phyloP scores from a whole-genome alignment of 495 filamentous ascomycete genomes.

The Hypoxylon subgilvum region DNA sequence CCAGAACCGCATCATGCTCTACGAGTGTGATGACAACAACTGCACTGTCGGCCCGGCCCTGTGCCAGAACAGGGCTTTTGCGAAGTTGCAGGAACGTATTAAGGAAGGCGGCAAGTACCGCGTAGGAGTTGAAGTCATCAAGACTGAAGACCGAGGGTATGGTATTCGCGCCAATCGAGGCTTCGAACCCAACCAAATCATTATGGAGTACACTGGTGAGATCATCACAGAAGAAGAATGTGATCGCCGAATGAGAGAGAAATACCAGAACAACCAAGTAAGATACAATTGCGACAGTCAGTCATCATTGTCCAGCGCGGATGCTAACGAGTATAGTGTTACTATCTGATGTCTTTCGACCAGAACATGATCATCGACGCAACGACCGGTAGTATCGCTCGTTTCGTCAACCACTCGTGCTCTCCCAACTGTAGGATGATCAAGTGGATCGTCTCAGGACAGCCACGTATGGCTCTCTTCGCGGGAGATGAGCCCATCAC shows the following conservation, averaged over 20 bases:
- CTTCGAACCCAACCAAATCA: slow-evolving; percentile 90
- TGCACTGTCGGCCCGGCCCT: slow-evolving; percentile 72
- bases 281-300: slow-evolving; percentile 27
- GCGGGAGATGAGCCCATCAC: slow-evolving; percentile 86
- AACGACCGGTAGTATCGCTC: slow-evolving; percentile 90
- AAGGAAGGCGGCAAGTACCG: slow-evolving; percentile 83
- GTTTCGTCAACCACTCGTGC: slow-evolving; percentile 98
- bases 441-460: slow-evolving; percentile 94
- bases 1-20: slow-evolving; percentile 94
- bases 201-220: slow-evolving; percentile 96
- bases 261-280: slow-evolving; percentile 91
- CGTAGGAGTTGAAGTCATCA: slow-evolving; percentile 91
- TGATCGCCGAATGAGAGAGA: slow-evolving; percentile 86
- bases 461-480: slow-evolving; percentile 96
- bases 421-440: slow-evolving; percentile 97
- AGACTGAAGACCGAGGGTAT: slow-evolving; percentile 86
- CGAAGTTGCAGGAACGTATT: slow-evolving; percentile 73
- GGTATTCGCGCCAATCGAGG: slow-evolving; percentile 88
- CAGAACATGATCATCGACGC: slow-evolving; percentile 99
- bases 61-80: slow-evolving; percentile 89
- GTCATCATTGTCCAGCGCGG: neutral
- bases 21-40: slow-evolving; percentile 91
- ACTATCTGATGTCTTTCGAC: slow-evolving; percentile 97
- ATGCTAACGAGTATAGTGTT: slow-evolving; percentile 67
- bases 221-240: slow-evolving; percentile 94